These are phyloP conservation scores for Peronospora farinosa DNA, from an alignment of 352 stramenopile genomes.

Conservation along the genomic window DNA sequence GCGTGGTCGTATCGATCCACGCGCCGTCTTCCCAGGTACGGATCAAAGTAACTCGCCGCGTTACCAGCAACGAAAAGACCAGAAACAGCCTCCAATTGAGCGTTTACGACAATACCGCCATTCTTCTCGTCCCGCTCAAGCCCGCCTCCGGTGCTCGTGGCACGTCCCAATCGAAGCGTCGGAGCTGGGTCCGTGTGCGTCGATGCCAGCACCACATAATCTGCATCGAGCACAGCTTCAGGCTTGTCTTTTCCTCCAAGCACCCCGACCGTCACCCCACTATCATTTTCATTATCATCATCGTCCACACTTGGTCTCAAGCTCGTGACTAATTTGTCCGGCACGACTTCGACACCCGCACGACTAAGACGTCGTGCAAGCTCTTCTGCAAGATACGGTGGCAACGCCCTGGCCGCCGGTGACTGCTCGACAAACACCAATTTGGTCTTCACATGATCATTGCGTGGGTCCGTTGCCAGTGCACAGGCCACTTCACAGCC, in stretches of 20 bases:
- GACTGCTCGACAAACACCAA: conserved; percentile 52
- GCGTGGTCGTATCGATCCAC: conserved; percentile 90
- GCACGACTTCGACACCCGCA: conserved; percentile 62
- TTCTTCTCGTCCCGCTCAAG: conserved; percentile 85
- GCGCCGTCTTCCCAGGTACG: conserved; percentile 76
- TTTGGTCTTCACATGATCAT: conserved; percentile 40
- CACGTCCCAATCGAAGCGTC: conserved; percentile 56
- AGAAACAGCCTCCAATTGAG: conserved; percentile 82
- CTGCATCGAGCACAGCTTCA: conserved; percentile 54
- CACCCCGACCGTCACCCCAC: conserved; percentile 46
- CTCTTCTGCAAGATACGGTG: conserved; percentile 77
- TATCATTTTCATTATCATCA: conserved; percentile 31
- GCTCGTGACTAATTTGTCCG: conserved; percentile 72
- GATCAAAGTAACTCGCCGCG: conserved; percentile 87
- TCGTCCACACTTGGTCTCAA: conserved; percentile 50
- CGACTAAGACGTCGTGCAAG: conserved; percentile 45
- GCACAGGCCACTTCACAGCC: conserved; percentile 83
- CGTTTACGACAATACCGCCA: conserved; percentile 88
- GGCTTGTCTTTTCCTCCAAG: conserved; percentile 61
- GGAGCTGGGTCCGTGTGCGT: conserved; percentile 80
- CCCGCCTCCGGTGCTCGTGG: conserved; percentile 34
- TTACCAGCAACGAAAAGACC: conserved; percentile 88
- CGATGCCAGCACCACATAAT: conserved; percentile 89
- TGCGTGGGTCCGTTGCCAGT: conserved; percentile 55
- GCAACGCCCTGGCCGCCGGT: conserved; percentile 62